Conservation (phyloP, 2,329 filamentous ascomycete genomes). For the Colletotrichum trifolii region DNA sequence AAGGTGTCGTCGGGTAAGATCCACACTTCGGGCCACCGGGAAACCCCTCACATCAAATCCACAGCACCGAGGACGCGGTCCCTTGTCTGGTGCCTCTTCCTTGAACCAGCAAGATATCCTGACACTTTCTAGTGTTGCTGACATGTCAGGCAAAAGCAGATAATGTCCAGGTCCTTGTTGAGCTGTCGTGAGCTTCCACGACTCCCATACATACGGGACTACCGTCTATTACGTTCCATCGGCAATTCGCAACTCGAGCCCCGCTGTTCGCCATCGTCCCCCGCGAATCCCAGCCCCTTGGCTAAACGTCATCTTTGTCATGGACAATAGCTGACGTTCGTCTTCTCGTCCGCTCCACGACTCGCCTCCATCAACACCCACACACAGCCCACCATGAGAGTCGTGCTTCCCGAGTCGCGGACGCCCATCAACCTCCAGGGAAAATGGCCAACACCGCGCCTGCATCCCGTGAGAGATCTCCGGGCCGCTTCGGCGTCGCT, state of each 20-base stretch:
- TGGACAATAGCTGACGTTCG: too few relatives aligned
- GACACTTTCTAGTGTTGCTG: too few relatives aligned
- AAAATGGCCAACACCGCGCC: conserved; percentile 11
- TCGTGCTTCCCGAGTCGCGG: conserved; percentile 3
- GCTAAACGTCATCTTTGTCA: too few relatives aligned
- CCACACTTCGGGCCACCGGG: neutral
- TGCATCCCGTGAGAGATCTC: conserved; percentile 5
- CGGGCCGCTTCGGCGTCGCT: conserved; percentile 6
- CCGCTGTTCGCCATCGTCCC: conserved; percentile 15
- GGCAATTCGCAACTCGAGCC: conserved; percentile 7
- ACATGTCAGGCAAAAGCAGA: too few relatives aligned
- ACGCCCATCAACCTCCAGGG: conserved; percentile 11
- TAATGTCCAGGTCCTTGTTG: too few relatives aligned
- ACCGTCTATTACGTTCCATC: neutral
- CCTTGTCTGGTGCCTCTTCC: neutral
- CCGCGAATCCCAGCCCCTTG: conserved; percentile 1
- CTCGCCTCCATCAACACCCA: neutral
- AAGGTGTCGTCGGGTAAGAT: neutral
- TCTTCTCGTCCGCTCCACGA: neutral
- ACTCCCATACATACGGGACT: too few relatives aligned
- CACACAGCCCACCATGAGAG: conserved; percentile 1
- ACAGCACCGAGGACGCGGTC: neutral
- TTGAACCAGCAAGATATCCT: neutral
- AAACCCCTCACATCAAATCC: neutral
- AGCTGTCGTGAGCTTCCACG: too few relatives aligned